Evolutionary conservation across 2,329 filamentous ascomycete species (phyloP).

Genomic region (Cladosporium cucumerinum): DNA sequence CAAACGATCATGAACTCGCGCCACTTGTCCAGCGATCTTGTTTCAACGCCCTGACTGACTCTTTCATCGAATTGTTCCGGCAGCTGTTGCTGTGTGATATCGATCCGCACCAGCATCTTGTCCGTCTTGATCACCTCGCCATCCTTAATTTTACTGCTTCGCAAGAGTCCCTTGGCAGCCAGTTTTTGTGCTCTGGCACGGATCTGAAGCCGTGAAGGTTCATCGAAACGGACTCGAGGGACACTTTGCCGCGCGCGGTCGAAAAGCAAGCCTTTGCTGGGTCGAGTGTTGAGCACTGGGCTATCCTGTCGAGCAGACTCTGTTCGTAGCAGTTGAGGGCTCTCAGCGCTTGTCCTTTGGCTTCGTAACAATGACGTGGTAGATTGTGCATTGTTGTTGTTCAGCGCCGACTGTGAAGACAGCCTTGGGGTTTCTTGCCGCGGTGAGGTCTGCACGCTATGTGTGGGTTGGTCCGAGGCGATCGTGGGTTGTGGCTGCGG

Average conservation of each 20-base stretch:
- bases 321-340: neutral
- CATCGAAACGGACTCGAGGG: slow-evolving; percentile 29
- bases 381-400: slow-evolving; percentile 6
- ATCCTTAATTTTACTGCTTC: slow-evolving; percentile 42
- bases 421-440: slow-evolving; percentile 1
- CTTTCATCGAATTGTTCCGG: slow-evolving; percentile 64
- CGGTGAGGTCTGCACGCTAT: neutral
- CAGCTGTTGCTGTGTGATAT: slow-evolving; percentile 47
- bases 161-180: slow-evolving; percentile 28
- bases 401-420: slow-evolving; percentile 11
- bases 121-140: slow-evolving; percentile 66
- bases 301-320: neutral
- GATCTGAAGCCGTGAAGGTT: slow-evolving; percentile 31
- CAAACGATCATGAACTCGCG: slow-evolving; percentile 62
- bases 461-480: neutral
- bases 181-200: slow-evolving; percentile 31
- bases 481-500: neutral
- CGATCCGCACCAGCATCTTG: slow-evolving; percentile 64
- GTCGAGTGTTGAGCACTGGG: neutral
- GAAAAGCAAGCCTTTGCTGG: slow-evolving; percentile 2
- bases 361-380: slow-evolving; percentile 24
- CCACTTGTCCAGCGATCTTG: slow-evolving; percentile 61
- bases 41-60: slow-evolving; percentile 57
- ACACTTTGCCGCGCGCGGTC: slow-evolving; percentile 8
- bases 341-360: slow-evolving; percentile 15